These are phyloP conservation scores for Boletus reticulatus DNA, from an alignment of 768 basidiomycete species.

Conservation along the genomic window DNA sequence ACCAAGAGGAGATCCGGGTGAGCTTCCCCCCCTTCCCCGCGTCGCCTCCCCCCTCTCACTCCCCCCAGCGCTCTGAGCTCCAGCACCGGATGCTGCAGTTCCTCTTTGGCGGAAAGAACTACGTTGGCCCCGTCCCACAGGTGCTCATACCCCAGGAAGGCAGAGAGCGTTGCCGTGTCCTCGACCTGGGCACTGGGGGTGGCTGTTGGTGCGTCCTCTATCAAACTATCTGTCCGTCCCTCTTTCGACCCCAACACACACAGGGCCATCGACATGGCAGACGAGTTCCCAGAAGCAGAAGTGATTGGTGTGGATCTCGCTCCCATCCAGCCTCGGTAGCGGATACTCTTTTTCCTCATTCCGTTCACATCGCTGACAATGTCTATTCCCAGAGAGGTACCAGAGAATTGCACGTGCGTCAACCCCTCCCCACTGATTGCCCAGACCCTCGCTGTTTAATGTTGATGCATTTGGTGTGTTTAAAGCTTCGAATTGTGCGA, in stretches of 20 bases:
- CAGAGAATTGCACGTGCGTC: slow-evolving; percentile 72
- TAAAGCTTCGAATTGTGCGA: slow-evolving; percentile 71
- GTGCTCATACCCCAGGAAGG: slow-evolving; percentile 42
- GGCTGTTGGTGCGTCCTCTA: slow-evolving; percentile 51
- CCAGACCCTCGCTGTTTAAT: not conserved
- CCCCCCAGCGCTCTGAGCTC: slow-evolving; percentile 55
- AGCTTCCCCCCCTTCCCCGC: not conserved
- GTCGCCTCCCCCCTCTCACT: not conserved
- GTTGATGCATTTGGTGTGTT: slow-evolving; percentile 2
- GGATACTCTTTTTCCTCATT: not conserved
- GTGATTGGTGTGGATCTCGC: slow-evolving; percentile 71
- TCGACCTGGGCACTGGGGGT: slow-evolving; percentile 69
- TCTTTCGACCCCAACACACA: not conserved
- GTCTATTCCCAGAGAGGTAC: slow-evolving; percentile 48
- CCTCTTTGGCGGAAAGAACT: slow-evolving; percentile 60
- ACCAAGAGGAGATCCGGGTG: slow-evolving; percentile 65
- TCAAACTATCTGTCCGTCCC: not conserved
- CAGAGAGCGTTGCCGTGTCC: slow-evolving; percentile 39
- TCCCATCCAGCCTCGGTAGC: slow-evolving; percentile 68
- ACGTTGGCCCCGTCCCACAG: slow-evolving; percentile 62
- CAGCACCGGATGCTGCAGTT: slow-evolving; percentile 68
- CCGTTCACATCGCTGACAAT: slow-evolving; percentile 11
- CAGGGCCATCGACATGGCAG: slow-evolving; percentile 74
- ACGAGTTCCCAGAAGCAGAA: slow-evolving; percentile 65
- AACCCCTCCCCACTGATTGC: not conserved